Conservation (phyloP, 352 stramenopile species). For the Chrysophaeum taylorii region DNA sequence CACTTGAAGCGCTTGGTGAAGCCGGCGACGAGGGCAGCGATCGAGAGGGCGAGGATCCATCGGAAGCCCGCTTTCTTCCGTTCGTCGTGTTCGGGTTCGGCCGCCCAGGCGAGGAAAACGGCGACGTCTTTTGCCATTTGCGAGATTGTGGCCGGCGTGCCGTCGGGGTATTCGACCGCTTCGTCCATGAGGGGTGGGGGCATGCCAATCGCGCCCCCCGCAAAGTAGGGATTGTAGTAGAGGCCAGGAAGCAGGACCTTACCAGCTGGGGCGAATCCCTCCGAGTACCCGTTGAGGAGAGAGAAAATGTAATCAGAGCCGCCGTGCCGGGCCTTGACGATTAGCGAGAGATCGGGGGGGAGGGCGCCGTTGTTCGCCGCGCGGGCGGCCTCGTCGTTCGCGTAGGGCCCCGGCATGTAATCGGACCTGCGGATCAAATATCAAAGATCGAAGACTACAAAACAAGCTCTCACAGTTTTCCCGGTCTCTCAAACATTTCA, state of each 20-base stretch:
- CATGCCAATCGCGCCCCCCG: slow-evolving; percentile 94
- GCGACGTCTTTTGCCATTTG: slow-evolving; percentile 96
- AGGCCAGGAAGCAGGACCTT: slow-evolving; percentile 70
- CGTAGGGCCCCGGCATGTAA: slow-evolving; percentile 85
- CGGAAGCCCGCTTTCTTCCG: slow-evolving; percentile 94
- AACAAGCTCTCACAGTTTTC: slow-evolving; percentile 63
- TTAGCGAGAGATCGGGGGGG: slow-evolving; percentile 92
- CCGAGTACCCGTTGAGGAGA: slow-evolving; percentile 69
- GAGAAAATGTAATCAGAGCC: slow-evolving; percentile 94
- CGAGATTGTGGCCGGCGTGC: slow-evolving; percentile 86
- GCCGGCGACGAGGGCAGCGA: slow-evolving; percentile 76
- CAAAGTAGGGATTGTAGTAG: slow-evolving; percentile 99
- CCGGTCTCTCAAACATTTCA: slow-evolving; percentile 97
- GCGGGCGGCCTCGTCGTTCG: slow-evolving; percentile 91
- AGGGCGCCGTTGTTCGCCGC: slow-evolving; percentile 93
- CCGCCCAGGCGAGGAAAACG: slow-evolving; percentile 90
- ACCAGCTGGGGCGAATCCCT: slow-evolving; percentile 54
- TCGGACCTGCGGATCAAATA: slow-evolving; percentile 60
- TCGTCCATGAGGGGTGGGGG: slow-evolving; percentile 89
- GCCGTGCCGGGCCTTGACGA: slow-evolving; percentile 87
- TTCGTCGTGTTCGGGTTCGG: slow-evolving; percentile 92
- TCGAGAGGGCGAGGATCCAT: slow-evolving; percentile 74
- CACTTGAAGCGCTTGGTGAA: slow-evolving; percentile 99
- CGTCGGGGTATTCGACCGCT: slow-evolving; percentile 93
- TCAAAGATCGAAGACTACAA: slow-evolving; percentile 1